phyloP scores from a whole-genome alignment of 495 filamentous ascomycete species.

The Aspergillus baeticus region DNA sequence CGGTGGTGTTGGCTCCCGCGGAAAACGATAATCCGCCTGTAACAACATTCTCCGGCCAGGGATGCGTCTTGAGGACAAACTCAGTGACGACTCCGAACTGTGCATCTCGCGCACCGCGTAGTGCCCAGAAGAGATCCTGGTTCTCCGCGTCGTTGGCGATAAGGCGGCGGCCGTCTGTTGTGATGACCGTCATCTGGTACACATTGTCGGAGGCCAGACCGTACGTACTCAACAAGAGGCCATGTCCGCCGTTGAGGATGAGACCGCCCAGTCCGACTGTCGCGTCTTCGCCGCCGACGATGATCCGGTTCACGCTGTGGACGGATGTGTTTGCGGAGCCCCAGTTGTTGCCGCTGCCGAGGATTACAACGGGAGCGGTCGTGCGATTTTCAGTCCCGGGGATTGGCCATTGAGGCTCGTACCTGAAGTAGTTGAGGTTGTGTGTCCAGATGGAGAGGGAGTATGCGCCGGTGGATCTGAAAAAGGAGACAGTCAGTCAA shows the following conservation, averaged over 20 bases:
- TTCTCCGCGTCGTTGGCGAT: constrained; percentile 47
- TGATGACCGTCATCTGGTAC: constrained; percentile 52
- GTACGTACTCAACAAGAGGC: constrained; percentile 47
- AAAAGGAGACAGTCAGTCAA: constrained; percentile 24
- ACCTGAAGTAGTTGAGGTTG: constrained; percentile 43
- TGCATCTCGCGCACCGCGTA: constrained; percentile 30
- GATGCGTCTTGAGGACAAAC: constrained; percentile 35
- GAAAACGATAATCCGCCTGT: constrained; percentile 24
- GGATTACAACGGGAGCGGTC: constrained; percentile 25
- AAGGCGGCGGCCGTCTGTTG: constrained; percentile 42
- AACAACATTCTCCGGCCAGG: constrained; percentile 32
- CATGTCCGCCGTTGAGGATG: constrained; percentile 58
- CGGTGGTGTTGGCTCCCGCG: constrained; percentile 28
- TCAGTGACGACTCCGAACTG: constrained; percentile 39
- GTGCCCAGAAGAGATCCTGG: constrained; percentile 53
- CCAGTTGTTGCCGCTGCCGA: constrained; percentile 27
- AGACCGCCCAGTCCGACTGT: constrained; percentile 47
- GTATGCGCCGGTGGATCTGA: constrained; percentile 50
- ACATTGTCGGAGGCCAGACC: constrained; percentile 58
- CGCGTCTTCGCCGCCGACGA: constrained; percentile 26
- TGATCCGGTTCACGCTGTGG: constrained; percentile 14
- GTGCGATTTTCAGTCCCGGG: constrained; percentile 17
- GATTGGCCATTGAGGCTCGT: constrained; percentile 22
- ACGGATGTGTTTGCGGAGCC: constrained; percentile 15
- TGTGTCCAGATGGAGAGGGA: constrained; percentile 48